A percentile compares a stretch with the other conserved stretches of the same genome.
Conservation (phyloP, 1,284 basidiomycete species). For the Anthracocystis walkeri region DNA sequence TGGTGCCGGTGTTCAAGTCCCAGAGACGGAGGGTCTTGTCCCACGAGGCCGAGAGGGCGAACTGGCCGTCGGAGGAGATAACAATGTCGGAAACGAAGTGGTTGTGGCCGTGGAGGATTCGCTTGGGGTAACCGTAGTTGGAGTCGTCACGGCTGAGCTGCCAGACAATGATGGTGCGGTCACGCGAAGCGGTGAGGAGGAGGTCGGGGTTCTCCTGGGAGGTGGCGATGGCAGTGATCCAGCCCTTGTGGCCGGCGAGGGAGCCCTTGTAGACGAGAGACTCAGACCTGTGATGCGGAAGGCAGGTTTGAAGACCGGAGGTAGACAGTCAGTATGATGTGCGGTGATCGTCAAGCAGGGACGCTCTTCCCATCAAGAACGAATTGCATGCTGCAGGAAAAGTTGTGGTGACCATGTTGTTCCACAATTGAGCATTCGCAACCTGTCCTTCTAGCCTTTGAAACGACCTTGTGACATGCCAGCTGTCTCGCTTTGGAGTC, state of each 20-base stretch:
- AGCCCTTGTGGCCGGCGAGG: constrained; percentile 93
- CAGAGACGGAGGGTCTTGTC: constrained; percentile 99
- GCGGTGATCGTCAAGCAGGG: not conserved
- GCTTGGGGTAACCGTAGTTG: constrained; percentile 75
- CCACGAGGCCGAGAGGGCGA: constrained; percentile 99
- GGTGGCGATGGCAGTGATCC: constrained; percentile 91
- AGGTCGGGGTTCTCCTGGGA: constrained; percentile 96
- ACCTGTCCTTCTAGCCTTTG: not conserved
- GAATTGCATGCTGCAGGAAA: constrained; percentile 3
- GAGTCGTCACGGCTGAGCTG: constrained; percentile 92
- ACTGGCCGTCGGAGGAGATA: constrained; percentile 89
- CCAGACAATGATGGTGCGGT: constrained; percentile 99
- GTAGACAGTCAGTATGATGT: constrained; percentile 15
- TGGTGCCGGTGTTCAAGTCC: constrained; percentile 73
- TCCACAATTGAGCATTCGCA: not conserved
- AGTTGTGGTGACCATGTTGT: not conserved
- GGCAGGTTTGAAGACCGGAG: not conserved
- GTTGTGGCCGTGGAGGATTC: constrained; percentile 98
- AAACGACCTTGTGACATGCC: too few species aligned
- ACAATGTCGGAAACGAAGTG: constrained; percentile 99
- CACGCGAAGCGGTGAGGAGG: constrained; percentile 96
- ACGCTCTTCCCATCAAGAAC: not conserved
- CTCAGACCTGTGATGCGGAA: constrained; percentile 45
- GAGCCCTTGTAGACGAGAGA: constrained; percentile 71
- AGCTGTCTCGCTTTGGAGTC: too few species aligned